Percentiles rank a stretch among this genome's conserved stretches.
Evolutionary conservation across 768 basidiomycete species (phyloP).

Genomic region (Mycena rebaudengoi): DNA sequence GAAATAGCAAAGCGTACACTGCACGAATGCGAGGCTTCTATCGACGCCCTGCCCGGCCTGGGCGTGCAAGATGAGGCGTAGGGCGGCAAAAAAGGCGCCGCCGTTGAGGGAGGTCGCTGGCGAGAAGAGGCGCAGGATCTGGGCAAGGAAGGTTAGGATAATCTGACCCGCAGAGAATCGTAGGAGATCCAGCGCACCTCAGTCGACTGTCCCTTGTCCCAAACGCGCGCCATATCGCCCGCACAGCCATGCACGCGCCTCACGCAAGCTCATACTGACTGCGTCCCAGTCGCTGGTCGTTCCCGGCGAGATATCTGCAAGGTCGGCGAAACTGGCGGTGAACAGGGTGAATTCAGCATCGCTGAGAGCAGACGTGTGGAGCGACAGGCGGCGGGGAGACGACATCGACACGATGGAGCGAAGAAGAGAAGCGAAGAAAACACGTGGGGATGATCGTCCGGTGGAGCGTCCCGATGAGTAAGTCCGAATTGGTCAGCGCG

Average conservation of each 20-base stretch:
- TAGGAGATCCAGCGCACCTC: slow-evolving; percentile 7
- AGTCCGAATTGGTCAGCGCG: too few relatives aligned
- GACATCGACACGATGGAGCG: neutral
- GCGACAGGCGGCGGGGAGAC: slow-evolving; percentile 47
- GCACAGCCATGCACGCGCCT: slow-evolving; percentile 61
- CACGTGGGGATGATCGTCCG: too few relatives aligned
- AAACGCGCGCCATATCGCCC: slow-evolving; percentile 52
- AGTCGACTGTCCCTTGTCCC: slow-evolving; percentile 35
- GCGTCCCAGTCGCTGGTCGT: slow-evolving; percentile 15
- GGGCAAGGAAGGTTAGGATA: neutral
- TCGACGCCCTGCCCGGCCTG: slow-evolving; percentile 53
- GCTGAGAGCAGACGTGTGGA: slow-evolving; percentile 63
- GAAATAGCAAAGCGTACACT: slow-evolving; percentile 48
- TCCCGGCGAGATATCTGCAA: slow-evolving; percentile 22
- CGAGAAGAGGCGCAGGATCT: slow-evolving; percentile 49
- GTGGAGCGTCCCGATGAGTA: too few relatives aligned
- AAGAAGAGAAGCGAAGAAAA: neutral
- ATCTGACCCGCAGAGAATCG: neutral
- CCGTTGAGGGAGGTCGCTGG: slow-evolving; percentile 47
- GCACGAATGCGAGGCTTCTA: slow-evolving; percentile 57
- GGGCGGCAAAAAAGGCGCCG: slow-evolving; percentile 62
- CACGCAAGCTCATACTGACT: slow-evolving; percentile 51
- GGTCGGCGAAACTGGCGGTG: slow-evolving; percentile 53
- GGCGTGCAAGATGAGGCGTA: slow-evolving; percentile 57
- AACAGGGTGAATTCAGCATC: slow-evolving; percentile 58